Evolutionary conservation across 148 eudicot genomes (phyloP), one percentile per base, ranked within the genome.

Genomic region (Vaccinium macrocarpon): DNA sequence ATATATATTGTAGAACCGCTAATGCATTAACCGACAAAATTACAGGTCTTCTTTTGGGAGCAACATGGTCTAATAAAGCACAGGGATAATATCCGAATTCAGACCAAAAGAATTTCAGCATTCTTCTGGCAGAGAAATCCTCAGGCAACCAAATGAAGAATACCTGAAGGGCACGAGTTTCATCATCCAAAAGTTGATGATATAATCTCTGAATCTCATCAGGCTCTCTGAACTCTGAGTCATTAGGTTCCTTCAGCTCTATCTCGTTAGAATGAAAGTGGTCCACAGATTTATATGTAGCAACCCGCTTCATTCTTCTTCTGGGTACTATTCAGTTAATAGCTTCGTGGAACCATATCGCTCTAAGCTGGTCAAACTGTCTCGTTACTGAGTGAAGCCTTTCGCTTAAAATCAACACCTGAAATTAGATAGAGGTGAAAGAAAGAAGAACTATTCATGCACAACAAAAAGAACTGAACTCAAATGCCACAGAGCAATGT

Each of bases 81-180:
- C 13, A 38, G 18, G 38, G 42, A 68, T 68, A 6, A 68, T 11
- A 27, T 68, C 38, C 8, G 42, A 68, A 68, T 68, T 27, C 38
- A 38, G 8, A 27, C 73, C 38, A 27, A 29, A 15, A 6, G 8
- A 68, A 68, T 27, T 27, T 68, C 35, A 68, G 18, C 18, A 68
- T 13, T 68, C 73, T 12, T 68, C 18, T 50, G 19, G 56, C 8
- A 50, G 49, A 81, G 56, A 66, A 66, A 19, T 57, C 70, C 51
- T 66, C 56, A 83, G 82, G 35, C 35, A 59, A 55, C 82, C 71
- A 42, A 64, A 62, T 52, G 50, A 48, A 32, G 74, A 82, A 83
- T 85, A 97, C 99, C 98, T 97, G 99, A 85, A 97, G 98, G 80
- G 96, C 91, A 68, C 92, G 95, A 19, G 99, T 97, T 87, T 97